A percentile compares a stretch with the other conserved stretches of the same genome.
Conservation (phyloP, 345 rosid genomes). For the Brassica juncea region DNA sequence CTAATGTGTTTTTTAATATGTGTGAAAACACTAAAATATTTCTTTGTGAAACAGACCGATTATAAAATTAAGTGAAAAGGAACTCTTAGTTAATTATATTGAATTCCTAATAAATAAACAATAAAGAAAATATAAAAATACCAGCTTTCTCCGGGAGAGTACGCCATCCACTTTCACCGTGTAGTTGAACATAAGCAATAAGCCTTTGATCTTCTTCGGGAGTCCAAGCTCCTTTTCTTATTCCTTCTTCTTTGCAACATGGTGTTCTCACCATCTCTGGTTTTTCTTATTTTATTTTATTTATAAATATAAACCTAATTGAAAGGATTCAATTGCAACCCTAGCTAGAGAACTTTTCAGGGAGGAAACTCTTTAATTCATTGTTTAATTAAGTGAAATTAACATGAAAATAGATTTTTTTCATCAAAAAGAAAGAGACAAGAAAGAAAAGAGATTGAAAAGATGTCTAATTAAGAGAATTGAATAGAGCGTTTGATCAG, state of each 20-base stretch:
- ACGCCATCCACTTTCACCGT: constrained; percentile 52
- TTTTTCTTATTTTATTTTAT: neutral
- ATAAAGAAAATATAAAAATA: neutral
- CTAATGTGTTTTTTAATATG: too few relatives aligned
- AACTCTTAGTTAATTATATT: neutral
- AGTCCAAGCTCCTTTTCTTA: constrained; percentile 53
- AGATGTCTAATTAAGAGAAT: neutral
- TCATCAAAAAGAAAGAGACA: neutral
- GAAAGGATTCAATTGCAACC: neutral
- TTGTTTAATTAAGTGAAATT: neutral
- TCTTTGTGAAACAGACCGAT: too few relatives aligned
- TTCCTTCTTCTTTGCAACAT: constrained; percentile 39
- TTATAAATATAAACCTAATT: neutral
- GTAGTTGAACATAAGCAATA: constrained; percentile 31
- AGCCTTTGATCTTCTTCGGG: constrained; percentile 47
- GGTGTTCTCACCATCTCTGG: constrained; percentile 44
- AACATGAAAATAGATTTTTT: neutral
- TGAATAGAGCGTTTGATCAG: too few relatives aligned
- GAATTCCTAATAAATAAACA: neutral
- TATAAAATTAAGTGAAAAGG: too few relatives aligned
- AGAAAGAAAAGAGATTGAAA: neutral
- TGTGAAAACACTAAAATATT: too few relatives aligned
- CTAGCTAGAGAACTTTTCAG: constrained; percentile 7
- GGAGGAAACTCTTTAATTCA: neutral
- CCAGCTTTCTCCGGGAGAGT: constrained; percentile 51